phyloP scores from a whole-genome alignment of 345 rosid species.

The Cardamine occulta region DNA sequence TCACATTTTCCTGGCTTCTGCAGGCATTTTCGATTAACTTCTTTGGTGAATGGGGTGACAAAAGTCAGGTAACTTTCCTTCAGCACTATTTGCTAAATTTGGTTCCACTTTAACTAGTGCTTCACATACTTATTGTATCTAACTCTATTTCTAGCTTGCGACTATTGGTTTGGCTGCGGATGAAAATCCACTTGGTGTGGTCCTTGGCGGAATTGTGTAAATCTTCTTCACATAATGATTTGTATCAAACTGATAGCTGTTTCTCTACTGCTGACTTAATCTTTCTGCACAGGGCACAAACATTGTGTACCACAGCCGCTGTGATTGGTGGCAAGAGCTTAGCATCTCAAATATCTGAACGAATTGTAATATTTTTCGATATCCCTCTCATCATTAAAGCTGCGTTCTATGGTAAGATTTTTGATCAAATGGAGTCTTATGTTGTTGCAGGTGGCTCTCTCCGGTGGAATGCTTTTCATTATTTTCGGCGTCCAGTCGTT shows the following conservation, averaged over 20 bases:
- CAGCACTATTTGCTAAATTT: background rate
- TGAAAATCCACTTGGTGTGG: slow-evolving; percentile 87
- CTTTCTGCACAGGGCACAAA: slow-evolving; percentile 67
- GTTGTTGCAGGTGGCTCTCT: slow-evolving; percentile 72
- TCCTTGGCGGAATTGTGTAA: slow-evolving; percentile 85
- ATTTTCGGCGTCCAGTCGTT: slow-evolving; percentile 87
- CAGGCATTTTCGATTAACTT: slow-evolving; percentile 97
- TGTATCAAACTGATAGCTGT: background rate
- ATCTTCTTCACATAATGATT: slow-evolving; percentile 38
- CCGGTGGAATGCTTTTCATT: slow-evolving; percentile 84
- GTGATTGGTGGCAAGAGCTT: slow-evolving; percentile 94
- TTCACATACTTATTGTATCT: slow-evolving; percentile 27
- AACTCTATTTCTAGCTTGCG: slow-evolving; percentile 67
- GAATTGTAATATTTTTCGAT: slow-evolving; percentile 46
- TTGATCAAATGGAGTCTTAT: slow-evolving; percentile 4
- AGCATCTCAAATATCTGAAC: slow-evolving; percentile 96
- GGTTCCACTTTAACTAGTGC: background rate
- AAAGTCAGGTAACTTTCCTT: slow-evolving; percentile 74
- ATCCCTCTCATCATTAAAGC: background rate
- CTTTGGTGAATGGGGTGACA: slow-evolving; percentile 99
- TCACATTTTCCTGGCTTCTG: slow-evolving; percentile 14
- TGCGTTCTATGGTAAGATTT: background rate
- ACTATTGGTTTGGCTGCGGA: slow-evolving; percentile 97
- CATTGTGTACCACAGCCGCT: slow-evolving; percentile 90
- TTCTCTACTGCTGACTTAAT: slow-evolving; percentile 1